Percentiles rank a stretch among this genome's conserved stretches.
Conservation (phyloP, 805 yeast genomes). For the Candida tammaniensis region DNA sequence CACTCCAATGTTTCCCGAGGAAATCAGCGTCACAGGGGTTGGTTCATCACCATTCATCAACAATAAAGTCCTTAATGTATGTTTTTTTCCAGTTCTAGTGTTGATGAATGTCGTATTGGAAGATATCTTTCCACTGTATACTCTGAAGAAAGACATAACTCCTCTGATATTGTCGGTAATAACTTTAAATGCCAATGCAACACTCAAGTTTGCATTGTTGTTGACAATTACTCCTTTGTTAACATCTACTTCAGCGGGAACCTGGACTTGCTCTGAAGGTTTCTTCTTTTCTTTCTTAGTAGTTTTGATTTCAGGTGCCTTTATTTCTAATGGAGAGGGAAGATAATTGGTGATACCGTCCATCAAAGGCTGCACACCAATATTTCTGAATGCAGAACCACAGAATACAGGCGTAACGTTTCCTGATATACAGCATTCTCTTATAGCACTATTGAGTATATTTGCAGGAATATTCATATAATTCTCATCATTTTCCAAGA, state of each 20-base stretch:
- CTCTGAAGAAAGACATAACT: constrained; percentile 78
- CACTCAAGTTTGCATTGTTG: constrained; percentile 56
- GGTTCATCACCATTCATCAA: constrained; percentile 89
- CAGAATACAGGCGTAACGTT: constrained; percentile 77
- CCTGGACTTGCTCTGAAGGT: constrained; percentile 16
- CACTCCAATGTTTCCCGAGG: constrained; percentile 89
- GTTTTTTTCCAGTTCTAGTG: constrained; percentile 64
- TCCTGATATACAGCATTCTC: constrained; percentile 57
- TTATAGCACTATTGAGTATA: constrained; percentile 57
- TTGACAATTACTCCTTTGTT: constrained; percentile 51
- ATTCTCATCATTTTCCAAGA: constrained; percentile 67
- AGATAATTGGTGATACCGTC: constrained; percentile 77
- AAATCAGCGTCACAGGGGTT: constrained; percentile 59
- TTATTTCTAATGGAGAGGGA: constrained; percentile 75
- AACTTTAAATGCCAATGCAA: constrained; percentile 90
- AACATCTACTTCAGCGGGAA: constrained; percentile 38
- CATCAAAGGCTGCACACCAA: constrained; percentile 91
- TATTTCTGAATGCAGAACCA: constrained; percentile 88
- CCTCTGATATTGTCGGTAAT: constrained; percentile 83
- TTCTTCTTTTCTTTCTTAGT: constrained; percentile 17
- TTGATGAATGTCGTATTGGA: constrained; percentile 63
- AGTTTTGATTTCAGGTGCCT: constrained; percentile 51
- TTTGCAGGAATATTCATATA: constrained; percentile 61
- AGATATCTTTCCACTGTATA: constrained; percentile 75
- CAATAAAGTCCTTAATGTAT: constrained; percentile 65